Conservation (phyloP, 2,329 filamentous ascomycete genomes). For the Corniculantispora saksenae region DNA sequence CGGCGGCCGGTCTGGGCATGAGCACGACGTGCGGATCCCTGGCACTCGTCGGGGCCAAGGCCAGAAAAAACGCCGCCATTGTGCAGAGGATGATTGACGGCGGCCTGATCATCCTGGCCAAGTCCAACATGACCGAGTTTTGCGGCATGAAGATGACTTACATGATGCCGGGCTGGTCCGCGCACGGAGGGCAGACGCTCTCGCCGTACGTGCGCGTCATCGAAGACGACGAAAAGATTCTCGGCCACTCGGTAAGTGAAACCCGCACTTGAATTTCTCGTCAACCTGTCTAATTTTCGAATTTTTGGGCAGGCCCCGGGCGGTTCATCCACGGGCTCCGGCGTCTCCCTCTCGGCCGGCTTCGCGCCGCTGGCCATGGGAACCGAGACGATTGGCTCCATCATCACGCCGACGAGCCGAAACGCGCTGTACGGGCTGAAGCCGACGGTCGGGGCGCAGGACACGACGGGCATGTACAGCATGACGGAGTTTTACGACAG, state of each 20-base stretch:
- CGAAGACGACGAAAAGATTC: slow-evolving; percentile 24
- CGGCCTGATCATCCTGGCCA: slow-evolving; percentile 27
- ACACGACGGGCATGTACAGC: slow-evolving; percentile 24
- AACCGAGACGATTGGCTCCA: slow-evolving; percentile 35
- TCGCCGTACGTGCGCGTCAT: slow-evolving; percentile 30
- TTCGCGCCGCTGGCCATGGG: slow-evolving; percentile 34
- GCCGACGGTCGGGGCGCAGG: slow-evolving; percentile 24
- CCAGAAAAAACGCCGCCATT: slow-evolving; percentile 21
- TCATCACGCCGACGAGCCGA: slow-evolving; percentile 26
- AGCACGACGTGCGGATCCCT: slow-evolving; percentile 24
- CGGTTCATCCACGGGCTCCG: slow-evolving; percentile 37
- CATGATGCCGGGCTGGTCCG: slow-evolving; percentile 27
- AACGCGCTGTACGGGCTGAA: slow-evolving; percentile 32
- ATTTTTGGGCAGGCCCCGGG: slow-evolving; percentile 28
- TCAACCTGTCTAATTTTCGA: neutral
- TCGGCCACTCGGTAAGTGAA: slow-evolving; percentile 23
- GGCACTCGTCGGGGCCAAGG: slow-evolving; percentile 20
- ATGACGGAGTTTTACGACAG: slow-evolving; percentile 30
- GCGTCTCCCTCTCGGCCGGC: slow-evolving; percentile 33
- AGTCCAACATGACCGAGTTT: slow-evolving; percentile 27
- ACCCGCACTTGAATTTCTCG: neutral
- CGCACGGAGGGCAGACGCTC: slow-evolving; percentile 29
- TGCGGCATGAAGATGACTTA: slow-evolving; percentile 25
- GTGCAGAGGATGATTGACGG: slow-evolving; percentile 23
- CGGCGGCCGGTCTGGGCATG: slow-evolving; percentile 24